A percentile compares a stretch with the other conserved stretches of the same genome.
phyloP scores from a whole-genome alignment of 768 basidiomycete species.

The Austroboletus festivus region DNA sequence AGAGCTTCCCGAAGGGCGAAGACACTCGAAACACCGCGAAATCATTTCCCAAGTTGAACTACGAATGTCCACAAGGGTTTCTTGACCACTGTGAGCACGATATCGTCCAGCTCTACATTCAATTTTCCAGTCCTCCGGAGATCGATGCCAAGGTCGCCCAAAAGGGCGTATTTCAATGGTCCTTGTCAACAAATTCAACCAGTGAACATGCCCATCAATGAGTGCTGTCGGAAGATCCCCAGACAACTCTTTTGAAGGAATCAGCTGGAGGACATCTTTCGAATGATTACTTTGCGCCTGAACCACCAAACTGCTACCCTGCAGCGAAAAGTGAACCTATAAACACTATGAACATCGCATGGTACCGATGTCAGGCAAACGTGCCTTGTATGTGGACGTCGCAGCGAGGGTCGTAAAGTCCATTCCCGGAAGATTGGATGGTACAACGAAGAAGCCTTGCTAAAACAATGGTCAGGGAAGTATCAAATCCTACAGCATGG shows the following conservation, averaged over 20 bases:
- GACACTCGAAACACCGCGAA: slow-evolving; percentile 1
- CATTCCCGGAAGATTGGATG: background rate
- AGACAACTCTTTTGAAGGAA: slow-evolving; percentile 10
- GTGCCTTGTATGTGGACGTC: slow-evolving; percentile 10
- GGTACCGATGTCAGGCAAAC: background rate
- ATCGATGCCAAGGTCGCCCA: slow-evolving; percentile 15
- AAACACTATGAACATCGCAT: background rate
- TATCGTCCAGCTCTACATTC: background rate
- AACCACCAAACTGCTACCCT: slow-evolving; percentile 4
- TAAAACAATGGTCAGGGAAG: background rate
- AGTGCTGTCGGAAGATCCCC: slow-evolving; percentile 21
- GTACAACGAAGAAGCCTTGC: background rate
- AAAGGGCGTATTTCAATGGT: slow-evolving; percentile 26
- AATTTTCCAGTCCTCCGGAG: slow-evolving; percentile 19
- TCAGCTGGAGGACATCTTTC: slow-evolving; percentile 12
- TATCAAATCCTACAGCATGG: background rate
- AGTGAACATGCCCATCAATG: slow-evolving; percentile 19
- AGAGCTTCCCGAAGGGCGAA: background rate
- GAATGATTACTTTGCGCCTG: background rate
- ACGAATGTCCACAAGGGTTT: slow-evolving; percentile 18
- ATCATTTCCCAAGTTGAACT: slow-evolving; percentile 21
- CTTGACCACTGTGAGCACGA: background rate
- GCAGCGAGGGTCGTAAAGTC: slow-evolving; percentile 12
- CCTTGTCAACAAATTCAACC: slow-evolving; percentile 17
- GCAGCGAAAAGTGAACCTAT: slow-evolving; percentile 18